phyloP scores from a whole-genome alignment of 1,139 yeast genomes.

The Yamadazyma sp. region DNA sequence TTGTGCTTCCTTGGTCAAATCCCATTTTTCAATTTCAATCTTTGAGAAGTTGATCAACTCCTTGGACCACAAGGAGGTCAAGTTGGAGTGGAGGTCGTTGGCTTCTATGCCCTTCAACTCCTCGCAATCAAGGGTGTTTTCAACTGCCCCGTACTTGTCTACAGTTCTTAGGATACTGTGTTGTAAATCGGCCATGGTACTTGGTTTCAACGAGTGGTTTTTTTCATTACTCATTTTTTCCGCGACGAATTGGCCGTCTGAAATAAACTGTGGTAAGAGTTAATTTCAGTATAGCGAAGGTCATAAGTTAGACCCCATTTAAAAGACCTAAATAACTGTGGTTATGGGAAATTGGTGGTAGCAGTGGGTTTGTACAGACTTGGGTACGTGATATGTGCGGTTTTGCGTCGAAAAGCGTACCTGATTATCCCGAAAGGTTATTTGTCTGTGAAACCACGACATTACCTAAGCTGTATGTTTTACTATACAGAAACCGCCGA shows the following conservation, averaged over 20 bases:
- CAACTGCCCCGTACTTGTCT: constrained; percentile 51
- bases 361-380: too few species aligned
- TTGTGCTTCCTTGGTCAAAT: constrained; percentile 77
- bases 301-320: not conserved
- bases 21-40: constrained; percentile 75
- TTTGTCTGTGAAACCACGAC: too few species aligned
- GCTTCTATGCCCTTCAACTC: constrained; percentile 39
- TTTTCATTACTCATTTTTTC: constrained; percentile 2
- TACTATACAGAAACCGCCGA: too few species aligned
- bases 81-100: constrained; percentile 60
- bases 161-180: constrained; percentile 59
- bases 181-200: constrained; percentile 55
- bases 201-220: not conserved
- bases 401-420: too few species aligned
- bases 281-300: constrained; percentile 1
- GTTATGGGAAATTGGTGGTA: not conserved
- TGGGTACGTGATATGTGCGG: too few species aligned
- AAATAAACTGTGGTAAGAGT: constrained; percentile 4
- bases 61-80: constrained; percentile 84
- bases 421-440: too few species aligned
- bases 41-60: constrained; percentile 75
- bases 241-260: not conserved
- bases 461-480: too few species aligned
- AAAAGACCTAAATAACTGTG: not conserved
- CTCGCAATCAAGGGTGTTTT: constrained; percentile 62